phyloP scores from a whole-genome alignment of 805 yeast genomes.

The Phaffomyces antillensis region DNA sequence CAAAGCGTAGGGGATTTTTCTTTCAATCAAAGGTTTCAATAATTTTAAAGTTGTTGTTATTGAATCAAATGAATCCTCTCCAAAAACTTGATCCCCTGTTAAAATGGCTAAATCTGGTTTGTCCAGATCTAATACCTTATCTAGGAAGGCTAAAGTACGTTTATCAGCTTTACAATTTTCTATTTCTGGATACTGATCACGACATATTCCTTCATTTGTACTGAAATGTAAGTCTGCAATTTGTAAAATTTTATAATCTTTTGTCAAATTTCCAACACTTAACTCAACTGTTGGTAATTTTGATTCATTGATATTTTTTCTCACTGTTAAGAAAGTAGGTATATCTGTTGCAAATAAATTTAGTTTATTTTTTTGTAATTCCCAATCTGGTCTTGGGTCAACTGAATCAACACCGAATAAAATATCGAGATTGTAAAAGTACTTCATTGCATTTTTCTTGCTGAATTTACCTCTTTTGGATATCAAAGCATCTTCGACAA shows the following conservation, averaged over 20 bases:
- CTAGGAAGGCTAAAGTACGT: slow-evolving; percentile 51
- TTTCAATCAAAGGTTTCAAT: slow-evolving; percentile 55
- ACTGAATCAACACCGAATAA: slow-evolving; percentile 66
- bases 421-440: slow-evolving; percentile 40
- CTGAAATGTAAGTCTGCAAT: slow-evolving; percentile 88
- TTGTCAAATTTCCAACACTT: slow-evolving; percentile 28
- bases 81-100: slow-evolving; percentile 91
- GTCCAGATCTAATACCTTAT: slow-evolving; percentile 61
- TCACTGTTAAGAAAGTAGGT: slow-evolving; percentile 19
- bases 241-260: slow-evolving; percentile 70
- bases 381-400: slow-evolving; percentile 77
- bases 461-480: slow-evolving; percentile 43
- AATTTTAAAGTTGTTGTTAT: slow-evolving; percentile 78
- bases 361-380: slow-evolving; percentile 13
- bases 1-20: slow-evolving; percentile 76
- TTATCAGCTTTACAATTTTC: slow-evolving; percentile 62
- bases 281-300: slow-evolving; percentile 6
- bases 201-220: slow-evolving; percentile 75
- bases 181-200: slow-evolving; percentile 59
- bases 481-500: slow-evolving; percentile 25
- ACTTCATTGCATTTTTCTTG: slow-evolving; percentile 7
- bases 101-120: slow-evolving; percentile 78
- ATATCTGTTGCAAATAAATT: slow-evolving; percentile 7
- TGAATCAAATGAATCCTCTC: slow-evolving; percentile 72
- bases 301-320: slow-evolving; percentile 8